These are phyloP conservation scores for Termitomyces sp. DNA, from an alignment of 768 basidiomycete genomes.

Conservation along the genomic window DNA sequence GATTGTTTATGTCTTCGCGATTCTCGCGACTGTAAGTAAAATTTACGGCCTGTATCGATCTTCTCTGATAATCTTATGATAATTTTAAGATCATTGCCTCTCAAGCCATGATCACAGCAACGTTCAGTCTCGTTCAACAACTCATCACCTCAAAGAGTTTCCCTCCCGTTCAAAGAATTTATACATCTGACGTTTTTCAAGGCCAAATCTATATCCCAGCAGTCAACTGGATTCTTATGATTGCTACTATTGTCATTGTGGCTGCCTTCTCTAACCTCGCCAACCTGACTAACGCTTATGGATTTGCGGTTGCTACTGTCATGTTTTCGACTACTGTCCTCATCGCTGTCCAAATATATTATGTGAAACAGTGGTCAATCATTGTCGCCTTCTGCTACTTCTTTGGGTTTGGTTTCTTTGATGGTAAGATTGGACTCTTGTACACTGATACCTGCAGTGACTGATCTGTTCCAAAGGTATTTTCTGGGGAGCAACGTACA, in stretches of 20 bases:
- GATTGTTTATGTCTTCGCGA: constrained; percentile 60
- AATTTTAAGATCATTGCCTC: constrained; percentile 50
- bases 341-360: constrained; percentile 53
- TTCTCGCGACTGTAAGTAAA: constrained; percentile 54
- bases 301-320: constrained; percentile 52
- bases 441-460: neutral
- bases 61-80: neutral
- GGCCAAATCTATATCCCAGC: constrained; percentile 68
- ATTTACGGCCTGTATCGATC: no score
- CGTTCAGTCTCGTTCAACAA: constrained; percentile 62
- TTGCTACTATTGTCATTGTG: constrained; percentile 50
- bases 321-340: constrained; percentile 43
- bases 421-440: constrained; percentile 32
- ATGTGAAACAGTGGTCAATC: constrained; percentile 49
- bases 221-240: constrained; percentile 57
- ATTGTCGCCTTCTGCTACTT: constrained; percentile 44
- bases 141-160: constrained; percentile 58
- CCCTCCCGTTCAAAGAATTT: constrained; percentile 53
- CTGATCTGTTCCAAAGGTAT: constrained; percentile 25
- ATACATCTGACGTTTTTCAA: constrained; percentile 57
- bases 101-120: constrained; percentile 68
- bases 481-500: constrained; percentile 64
- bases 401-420: constrained; percentile 58
- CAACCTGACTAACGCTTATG: constrained; percentile 58
- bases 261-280: constrained; percentile 51